Evolutionary conservation across 2,329 filamentous ascomycete species (phyloP).

Genomic region (Harringtonia aguacate): DNA sequence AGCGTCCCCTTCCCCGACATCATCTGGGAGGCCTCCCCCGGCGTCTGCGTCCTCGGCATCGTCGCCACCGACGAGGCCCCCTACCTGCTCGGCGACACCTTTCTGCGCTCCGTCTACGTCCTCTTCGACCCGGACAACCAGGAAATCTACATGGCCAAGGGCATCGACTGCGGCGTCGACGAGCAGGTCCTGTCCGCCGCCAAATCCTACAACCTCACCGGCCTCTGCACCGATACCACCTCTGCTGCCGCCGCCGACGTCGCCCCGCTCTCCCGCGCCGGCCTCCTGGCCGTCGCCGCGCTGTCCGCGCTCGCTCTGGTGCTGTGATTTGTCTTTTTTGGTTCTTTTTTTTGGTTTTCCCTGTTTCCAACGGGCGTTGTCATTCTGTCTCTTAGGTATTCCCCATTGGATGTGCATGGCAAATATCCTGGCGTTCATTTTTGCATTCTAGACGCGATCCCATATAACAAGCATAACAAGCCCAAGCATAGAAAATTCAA

Average conservation of each 20-base stretch:
- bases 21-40: conserved; percentile 14
- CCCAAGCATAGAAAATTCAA: too few relatives aligned
- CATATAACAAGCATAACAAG: too few relatives aligned
- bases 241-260: background rate
- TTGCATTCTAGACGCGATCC: too few relatives aligned
- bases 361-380: too few relatives aligned
- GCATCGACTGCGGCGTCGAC: conserved; percentile 16
- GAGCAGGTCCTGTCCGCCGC: conserved; percentile 11
- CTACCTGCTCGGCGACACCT: conserved; percentile 17
- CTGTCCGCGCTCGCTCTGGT: background rate
- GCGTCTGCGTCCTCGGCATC: conserved; percentile 13
- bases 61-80: conserved; percentile 5
- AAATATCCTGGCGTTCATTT: too few relatives aligned
- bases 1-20: conserved; percentile 28
- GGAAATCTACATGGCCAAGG: conserved; percentile 15
- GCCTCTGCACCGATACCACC: conserved; percentile 10
- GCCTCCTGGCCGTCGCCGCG: conserved; percentile 3
- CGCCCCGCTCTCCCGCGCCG: background rate
- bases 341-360: too few relatives aligned
- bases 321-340: background rate
- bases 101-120: conserved; percentile 15
- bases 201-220: conserved; percentile 10
- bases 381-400: too few relatives aligned
- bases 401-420: too few relatives aligned
- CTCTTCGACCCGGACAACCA: conserved; percentile 16